Evolutionary conservation across 495 filamentous ascomycete genomes (phyloP).

Genomic region (Neurospora intermedia): DNA sequence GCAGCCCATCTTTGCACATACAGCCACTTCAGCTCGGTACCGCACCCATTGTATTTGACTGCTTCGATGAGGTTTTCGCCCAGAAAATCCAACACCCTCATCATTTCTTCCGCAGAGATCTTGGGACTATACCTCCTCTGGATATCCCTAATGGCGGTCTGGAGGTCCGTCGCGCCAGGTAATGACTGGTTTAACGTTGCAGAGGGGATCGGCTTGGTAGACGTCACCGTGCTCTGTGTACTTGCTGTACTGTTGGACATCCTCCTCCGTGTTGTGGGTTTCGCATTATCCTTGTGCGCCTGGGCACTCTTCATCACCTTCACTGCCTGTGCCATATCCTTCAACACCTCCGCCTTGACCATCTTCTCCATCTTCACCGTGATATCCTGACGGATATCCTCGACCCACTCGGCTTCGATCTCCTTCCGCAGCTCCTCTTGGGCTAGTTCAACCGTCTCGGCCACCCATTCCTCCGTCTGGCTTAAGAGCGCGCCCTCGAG

Average conservation of each 20-base stretch:
- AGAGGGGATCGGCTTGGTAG: not conserved
- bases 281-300: not conserved
- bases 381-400: not conserved
- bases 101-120: not conserved
- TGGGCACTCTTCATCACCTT: not conserved
- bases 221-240: not conserved
- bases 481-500: not conserved
- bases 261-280: not conserved
- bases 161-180: not conserved
- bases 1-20: not conserved
- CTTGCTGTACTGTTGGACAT: not conserved
- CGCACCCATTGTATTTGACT: not conserved
- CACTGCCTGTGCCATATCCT: not conserved
- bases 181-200: not conserved
- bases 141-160: not conserved
- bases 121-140: not conserved
- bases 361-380: not conserved
- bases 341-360: not conserved
- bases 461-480: not conserved
- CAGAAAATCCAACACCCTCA: not conserved
- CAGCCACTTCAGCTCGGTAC: not conserved
- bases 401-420: not conserved
- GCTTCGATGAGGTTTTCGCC: rapidly evolving
- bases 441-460: not conserved
- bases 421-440: not conserved